Base-by-base conservation (phyloP, 768 basidiomycete species). In the Kwoniella botswanensis region DNA sequence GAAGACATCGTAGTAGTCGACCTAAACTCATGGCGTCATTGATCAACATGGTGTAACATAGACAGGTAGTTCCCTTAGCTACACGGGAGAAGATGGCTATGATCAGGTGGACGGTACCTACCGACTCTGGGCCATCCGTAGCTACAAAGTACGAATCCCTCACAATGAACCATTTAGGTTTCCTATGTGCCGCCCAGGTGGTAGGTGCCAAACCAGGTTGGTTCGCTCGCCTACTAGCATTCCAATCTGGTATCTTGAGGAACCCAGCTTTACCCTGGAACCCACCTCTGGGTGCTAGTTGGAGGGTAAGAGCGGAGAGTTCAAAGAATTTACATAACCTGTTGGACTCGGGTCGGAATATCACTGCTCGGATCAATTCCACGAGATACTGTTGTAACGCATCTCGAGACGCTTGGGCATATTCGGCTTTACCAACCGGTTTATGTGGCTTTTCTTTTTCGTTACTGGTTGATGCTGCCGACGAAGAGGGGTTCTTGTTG, bases 301-400 rank as follows among this genome's bases (percentile, higher is more conserved):
- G 81, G 68, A 98, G 88, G 10, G 91, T 95, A 29, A 98, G 85
- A 0, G 95, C 90, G 55, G 92, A 94, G 55, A 98, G 87, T 83
- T 99, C 97, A 58, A 99, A 87, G 84, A 98, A 99, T 5, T 90
- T 90, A 53, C 91, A 90, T 0, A 99, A 85, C 43, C 95, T 89
- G 78, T 98, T 98, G 1, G 93, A 88, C 22, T 93, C 89, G 0
- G 95, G 93, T 77, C 94, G 93, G 84, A 96, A 97, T 92, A 98
- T 97, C 54, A 97, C 94, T 2, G 93, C 91, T 29, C 92, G 89
- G 70, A 97, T 94, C 15, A 99, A 87, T 52, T 88, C 88, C 41
- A 98, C 87, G 2, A 98, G 87, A 81, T 99, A 99, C 59, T 88
- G 89, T 85, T 98, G 94, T 24, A 99, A 81, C 1, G 88, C 88